Percentiles rank a stretch among this genome's conserved stretches.
Conservation (phyloP, 164 flowering plant species). For the Platanus orientalis region DNA sequence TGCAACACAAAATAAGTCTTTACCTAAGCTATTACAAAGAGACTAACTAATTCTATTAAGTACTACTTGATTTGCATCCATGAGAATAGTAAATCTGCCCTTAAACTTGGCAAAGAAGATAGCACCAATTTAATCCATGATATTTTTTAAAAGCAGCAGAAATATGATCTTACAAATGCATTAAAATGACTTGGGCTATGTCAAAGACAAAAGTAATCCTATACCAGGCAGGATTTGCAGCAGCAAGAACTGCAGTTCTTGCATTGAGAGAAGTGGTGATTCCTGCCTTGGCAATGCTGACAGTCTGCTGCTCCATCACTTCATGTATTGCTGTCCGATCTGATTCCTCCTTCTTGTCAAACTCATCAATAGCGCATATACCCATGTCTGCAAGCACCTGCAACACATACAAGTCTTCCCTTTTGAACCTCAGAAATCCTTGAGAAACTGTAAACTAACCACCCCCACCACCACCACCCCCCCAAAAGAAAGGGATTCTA, state of each 20-base stretch:
- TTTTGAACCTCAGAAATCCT: background rate
- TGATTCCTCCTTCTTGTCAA: conserved; percentile 99
- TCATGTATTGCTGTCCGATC: conserved; percentile 98
- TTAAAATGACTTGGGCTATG: background rate
- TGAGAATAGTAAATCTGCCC: background rate
- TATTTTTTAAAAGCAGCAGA: background rate
- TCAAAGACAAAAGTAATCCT: background rate
- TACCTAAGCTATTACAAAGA: background rate
- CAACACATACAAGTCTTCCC: conserved; percentile 4
- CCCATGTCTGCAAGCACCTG: conserved; percentile 99
- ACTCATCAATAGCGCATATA: conserved; percentile 98
- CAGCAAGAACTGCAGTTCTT: conserved; percentile 97
- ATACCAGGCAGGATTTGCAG: conserved; percentile 98
- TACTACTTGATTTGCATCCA: background rate
- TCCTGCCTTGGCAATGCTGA: conserved; percentile 99
- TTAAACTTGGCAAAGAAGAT: background rate
- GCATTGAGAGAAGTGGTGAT: conserved; percentile 98
- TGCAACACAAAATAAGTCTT: conserved; percentile 22
- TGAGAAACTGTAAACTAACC: background rate
- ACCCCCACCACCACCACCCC: too few species aligned
- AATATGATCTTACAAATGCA: background rate
- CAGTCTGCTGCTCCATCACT: conserved; percentile 99
- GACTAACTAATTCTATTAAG: background rate
- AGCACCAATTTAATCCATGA: background rate
- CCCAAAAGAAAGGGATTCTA: too few species aligned